Evolutionary conservation across 139 green algal genomes (phyloP).

Genomic region (Limnomonas spitsbergensis): DNA sequence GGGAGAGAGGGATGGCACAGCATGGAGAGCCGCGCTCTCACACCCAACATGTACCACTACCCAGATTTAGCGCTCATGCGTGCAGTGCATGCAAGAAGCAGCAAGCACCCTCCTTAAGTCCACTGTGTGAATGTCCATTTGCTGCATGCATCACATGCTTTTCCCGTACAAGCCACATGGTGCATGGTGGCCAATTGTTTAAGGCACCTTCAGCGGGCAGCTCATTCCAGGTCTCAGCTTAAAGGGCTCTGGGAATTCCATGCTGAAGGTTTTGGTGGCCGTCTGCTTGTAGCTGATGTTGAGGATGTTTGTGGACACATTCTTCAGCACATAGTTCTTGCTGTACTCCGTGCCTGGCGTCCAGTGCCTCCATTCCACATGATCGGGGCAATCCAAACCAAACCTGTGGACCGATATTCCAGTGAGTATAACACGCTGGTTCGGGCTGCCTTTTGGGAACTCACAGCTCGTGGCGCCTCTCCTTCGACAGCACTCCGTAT

Average conservation of each 20-base stretch:
- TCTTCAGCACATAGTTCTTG: conserved; percentile 61
- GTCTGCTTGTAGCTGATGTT: conserved; percentile 62
- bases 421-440: neutral
- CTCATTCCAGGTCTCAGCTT: conserved; percentile 69
- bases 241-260: conserved; percentile 70
- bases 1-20: neutral
- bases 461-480: neutral
- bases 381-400: conserved; percentile 63
- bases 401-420: conserved; percentile 33
- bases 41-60: neutral
- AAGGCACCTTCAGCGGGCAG: conserved; percentile 47
- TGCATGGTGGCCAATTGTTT: too few species aligned
- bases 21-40: neutral
- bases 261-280: conserved; percentile 61
- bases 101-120: too few species aligned
- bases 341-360: conserved; percentile 56
- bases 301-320: conserved; percentile 54
- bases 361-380: conserved; percentile 66
- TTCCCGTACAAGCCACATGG: too few species aligned
- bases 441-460: too few species aligned
- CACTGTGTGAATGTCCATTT: too few species aligned
- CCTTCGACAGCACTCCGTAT: conserved; percentile 17
- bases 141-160: too few species aligned
- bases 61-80: too few species aligned
- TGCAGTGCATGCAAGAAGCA: too few species aligned